Percentiles rank a stretch among this genome's conserved stretches.
These are phyloP conservation scores for Leucocoprinus gongylophorus DNA, from an alignment of 1,284 basidiomycete species.

Conservation along the genomic window DNA sequence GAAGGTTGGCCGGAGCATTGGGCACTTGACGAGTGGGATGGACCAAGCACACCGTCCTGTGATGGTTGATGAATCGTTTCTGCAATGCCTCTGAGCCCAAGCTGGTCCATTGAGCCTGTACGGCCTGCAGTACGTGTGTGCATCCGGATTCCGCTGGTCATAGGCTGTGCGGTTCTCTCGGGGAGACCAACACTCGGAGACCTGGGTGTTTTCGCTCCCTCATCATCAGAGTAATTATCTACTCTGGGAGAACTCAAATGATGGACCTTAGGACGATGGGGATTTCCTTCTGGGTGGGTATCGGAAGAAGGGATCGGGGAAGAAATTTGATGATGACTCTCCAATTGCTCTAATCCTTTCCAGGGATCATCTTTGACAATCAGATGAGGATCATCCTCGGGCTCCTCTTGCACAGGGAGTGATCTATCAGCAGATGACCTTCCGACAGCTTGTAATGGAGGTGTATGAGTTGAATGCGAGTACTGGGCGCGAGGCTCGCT, in stretches of 20 bases:
- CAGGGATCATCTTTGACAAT: slow-evolving; percentile 30
- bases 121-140: slow-evolving; percentile 16
- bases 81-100: slow-evolving; percentile 7
- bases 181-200: slow-evolving; percentile 57
- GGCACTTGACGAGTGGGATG: background rate
- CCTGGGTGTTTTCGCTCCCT: slow-evolving; percentile 61
- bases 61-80: slow-evolving; percentile 7
- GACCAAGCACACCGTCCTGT: background rate
- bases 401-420: slow-evolving; percentile 70
- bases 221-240: slow-evolving; percentile 40
- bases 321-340: slow-evolving; percentile 27
- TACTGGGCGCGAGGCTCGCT: slow-evolving; percentile 38
- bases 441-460: slow-evolving; percentile 44
- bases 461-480: slow-evolving; percentile 47
- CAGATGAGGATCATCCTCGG: slow-evolving; percentile 52
- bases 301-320: slow-evolving; percentile 56
- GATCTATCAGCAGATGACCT: slow-evolving; percentile 65
- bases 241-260: slow-evolving; percentile 27
- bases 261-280: slow-evolving; percentile 30
- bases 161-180: slow-evolving; percentile 28
- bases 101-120: slow-evolving; percentile 5
- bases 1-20: background rate
- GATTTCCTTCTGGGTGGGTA: slow-evolving; percentile 41
- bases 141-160: background rate
- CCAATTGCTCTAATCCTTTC: slow-evolving; percentile 31